phyloP scores from a whole-genome alignment of 169 alveolate genomes.

The Babesia bigemina region DNA sequence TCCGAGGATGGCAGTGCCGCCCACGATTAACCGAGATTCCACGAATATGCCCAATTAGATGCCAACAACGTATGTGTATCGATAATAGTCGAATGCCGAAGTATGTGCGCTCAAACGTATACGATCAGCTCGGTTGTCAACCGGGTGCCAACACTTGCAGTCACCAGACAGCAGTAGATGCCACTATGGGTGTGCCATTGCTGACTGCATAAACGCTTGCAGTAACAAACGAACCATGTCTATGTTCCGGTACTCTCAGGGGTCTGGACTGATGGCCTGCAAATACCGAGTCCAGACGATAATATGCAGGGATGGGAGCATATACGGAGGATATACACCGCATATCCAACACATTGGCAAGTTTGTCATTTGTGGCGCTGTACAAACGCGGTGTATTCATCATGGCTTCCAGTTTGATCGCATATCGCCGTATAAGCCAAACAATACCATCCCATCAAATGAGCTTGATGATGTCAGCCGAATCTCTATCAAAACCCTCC shows the following conservation, averaged over 20 bases:
- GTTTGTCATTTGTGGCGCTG: background rate
- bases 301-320: background rate
- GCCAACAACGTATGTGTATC: no score
- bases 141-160: background rate
- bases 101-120: background rate
- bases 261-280: background rate
- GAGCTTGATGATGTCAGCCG: conserved; percentile 60
- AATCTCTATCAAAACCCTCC: conserved; percentile 56
- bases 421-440: conserved; percentile 47
- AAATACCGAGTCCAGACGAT: background rate
- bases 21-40: no score
- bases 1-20: no score
- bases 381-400: conserved; percentile 21
- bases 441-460: conserved; percentile 5
- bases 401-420: conserved; percentile 64
- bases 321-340: background rate
- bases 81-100: background rate
- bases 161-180: background rate
- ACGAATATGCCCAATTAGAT: no score
- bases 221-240: no score
- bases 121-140: background rate
- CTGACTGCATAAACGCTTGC: no score
- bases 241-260: no score
- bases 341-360: background rate
- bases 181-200: background rate